Evolutionary conservation across 176 grass and related monocot species (phyloP).

Genomic region (Echinochloa phyllopogon): DNA sequence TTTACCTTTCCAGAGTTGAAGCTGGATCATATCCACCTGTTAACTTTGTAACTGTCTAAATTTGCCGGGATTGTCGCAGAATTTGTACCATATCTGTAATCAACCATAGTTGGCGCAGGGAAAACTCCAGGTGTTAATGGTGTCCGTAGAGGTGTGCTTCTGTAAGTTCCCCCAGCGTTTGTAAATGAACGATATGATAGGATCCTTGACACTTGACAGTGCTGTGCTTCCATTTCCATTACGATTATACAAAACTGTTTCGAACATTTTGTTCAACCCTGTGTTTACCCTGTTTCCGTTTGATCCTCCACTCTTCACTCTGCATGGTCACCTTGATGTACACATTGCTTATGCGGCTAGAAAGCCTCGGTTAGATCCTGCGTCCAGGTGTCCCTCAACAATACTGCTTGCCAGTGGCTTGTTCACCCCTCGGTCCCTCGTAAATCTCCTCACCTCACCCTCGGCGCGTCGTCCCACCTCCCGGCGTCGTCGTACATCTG

Average conservation of each 20-base stretch:
- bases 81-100: slow-evolving; percentile 24
- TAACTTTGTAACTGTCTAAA: slow-evolving; percentile 11
- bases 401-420: slow-evolving; percentile 32
- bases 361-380: not conserved
- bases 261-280: not conserved
- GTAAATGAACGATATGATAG: slow-evolving; percentile 43
- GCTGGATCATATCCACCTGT: not conserved
- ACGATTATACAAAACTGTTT: no score
- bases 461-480: slow-evolving; percentile 34
- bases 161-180: not conserved
- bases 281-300: not conserved
- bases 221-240: slow-evolving; percentile 9
- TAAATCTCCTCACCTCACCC: slow-evolving; percentile 37
- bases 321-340: not conserved
- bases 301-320: not conserved
- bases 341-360: not conserved
- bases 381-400: slow-evolving; percentile 17
- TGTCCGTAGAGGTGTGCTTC: slow-evolving; percentile 8
- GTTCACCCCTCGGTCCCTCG: slow-evolving; percentile 20
- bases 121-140: slow-evolving; percentile 1
- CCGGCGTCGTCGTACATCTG: slow-evolving; percentile 30
- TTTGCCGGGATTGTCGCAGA: not conserved
- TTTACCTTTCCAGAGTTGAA: slow-evolving; percentile 5
- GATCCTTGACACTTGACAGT: not conserved
- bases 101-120: slow-evolving; percentile 2